Percentiles rank a stretch among this genome's conserved stretches.
phyloP scores from a whole-genome alignment of 2,329 filamentous ascomycete species.

The Xylaria digitata region DNA sequence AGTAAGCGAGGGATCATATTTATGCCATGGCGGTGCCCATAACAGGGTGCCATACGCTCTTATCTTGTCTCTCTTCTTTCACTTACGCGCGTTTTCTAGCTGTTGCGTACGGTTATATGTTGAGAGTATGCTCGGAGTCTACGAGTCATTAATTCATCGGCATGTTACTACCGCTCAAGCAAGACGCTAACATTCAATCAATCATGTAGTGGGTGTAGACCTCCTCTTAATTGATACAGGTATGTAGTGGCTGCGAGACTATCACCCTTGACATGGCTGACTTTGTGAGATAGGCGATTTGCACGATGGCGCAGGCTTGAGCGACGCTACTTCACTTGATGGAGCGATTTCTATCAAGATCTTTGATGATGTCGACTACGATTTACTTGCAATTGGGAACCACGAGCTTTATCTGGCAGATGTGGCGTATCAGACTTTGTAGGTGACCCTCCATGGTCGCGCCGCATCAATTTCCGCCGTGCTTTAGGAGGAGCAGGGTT shows the following conservation, averaged over 20 bases:
- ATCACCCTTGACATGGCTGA: slow-evolving; percentile 3
- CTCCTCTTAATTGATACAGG: slow-evolving; percentile 71
- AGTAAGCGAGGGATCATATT: slow-evolving; percentile 34
- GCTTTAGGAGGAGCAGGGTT: not conserved
- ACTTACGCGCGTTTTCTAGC: not conserved
- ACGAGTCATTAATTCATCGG: not conserved
- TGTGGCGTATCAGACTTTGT: slow-evolving; percentile 70
- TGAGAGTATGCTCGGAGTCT: not conserved
- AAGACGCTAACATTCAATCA: slow-evolving; percentile 9
- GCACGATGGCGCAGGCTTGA: slow-evolving; percentile 73
- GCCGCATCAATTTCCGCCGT: not conserved
- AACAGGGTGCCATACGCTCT: not conserved
- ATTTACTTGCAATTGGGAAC: slow-evolving; percentile 60
- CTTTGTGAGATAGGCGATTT: slow-evolving; percentile 58
- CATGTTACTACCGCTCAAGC: not conserved
- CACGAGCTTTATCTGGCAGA: slow-evolving; percentile 74
- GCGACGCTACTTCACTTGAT: slow-evolving; percentile 68
- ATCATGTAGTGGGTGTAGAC: slow-evolving; percentile 62
- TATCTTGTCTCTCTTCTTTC: not conserved
- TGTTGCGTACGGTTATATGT: not conserved
- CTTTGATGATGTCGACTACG: slow-evolving; percentile 57
- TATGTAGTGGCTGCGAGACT: slow-evolving; percentile 37
- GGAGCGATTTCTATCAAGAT: slow-evolving; percentile 64
- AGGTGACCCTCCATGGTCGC: not conserved
- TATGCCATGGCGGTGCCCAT: not conserved